Percentiles rank a stretch among this genome's conserved stretches.
Conservation (phyloP, 2,329 filamentous ascomycete species). For the Orbilia blumenaviensis region DNA sequence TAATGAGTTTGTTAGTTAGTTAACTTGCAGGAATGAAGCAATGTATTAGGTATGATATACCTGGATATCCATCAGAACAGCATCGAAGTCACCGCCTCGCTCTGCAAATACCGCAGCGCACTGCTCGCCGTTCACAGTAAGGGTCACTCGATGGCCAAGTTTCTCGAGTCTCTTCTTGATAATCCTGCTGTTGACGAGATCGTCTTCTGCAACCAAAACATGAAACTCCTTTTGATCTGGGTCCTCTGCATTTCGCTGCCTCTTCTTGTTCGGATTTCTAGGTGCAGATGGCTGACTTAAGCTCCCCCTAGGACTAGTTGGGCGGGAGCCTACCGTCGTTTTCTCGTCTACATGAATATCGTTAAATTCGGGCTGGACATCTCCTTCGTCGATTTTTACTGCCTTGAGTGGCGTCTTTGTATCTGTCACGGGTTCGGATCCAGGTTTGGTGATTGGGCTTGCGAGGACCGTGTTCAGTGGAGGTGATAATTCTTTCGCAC, state of each 20-base stretch:
- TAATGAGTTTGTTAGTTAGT: slow-evolving; percentile 60
- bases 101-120: slow-evolving; percentile 77
- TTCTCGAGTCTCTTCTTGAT: slow-evolving; percentile 82
- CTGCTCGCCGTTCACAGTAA: slow-evolving; percentile 85
- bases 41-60: slow-evolving; percentile 64
- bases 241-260: not conserved
- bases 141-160: slow-evolving; percentile 73
- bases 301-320: not conserved
- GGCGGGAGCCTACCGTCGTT: not conserved
- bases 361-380: slow-evolving; percentile 3
- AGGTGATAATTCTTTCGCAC: slow-evolving; percentile 14
- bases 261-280: slow-evolving; percentile 13
- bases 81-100: slow-evolving; percentile 72
- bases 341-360: not conserved
- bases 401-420: slow-evolving; percentile 44
- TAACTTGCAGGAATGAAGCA: not conserved
- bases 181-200: slow-evolving; percentile 85
- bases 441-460: slow-evolving; percentile 27
- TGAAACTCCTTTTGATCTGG: slow-evolving; percentile 64
- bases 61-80: slow-evolving; percentile 92
- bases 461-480: slow-evolving; percentile 11
- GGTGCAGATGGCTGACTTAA: not conserved
- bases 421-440: slow-evolving; percentile 39
- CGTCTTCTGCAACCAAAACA: slow-evolving; percentile 85
- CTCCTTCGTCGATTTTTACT: slow-evolving; percentile 30